Evolutionary conservation across 2,329 filamentous ascomycete genomes (phyloP).

Genomic region (Ophiostoma novo-ulmi): DNA sequence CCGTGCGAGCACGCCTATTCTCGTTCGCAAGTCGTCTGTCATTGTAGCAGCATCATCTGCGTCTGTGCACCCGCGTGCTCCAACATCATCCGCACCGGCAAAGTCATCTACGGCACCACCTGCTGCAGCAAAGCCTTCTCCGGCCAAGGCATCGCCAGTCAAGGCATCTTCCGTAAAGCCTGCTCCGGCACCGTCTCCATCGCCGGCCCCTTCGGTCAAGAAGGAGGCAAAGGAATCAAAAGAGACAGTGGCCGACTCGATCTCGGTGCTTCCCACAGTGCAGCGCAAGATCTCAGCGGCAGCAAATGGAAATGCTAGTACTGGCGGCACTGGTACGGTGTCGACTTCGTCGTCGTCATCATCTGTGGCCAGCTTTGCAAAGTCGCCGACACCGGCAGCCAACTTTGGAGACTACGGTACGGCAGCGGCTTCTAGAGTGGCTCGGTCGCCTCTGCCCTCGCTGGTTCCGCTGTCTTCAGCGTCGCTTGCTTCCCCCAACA

Average conservation of each 20-base stretch:
- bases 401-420: conserved; percentile 23
- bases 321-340: neutral
- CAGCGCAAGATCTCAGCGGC: conserved; percentile 20
- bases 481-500: conserved; percentile 14
- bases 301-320: neutral
- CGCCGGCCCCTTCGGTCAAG: conserved; percentile 4
- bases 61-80: neutral
- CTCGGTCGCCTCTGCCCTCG: conserved; percentile 13
- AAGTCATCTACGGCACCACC: neutral
- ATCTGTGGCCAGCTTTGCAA: neutral
- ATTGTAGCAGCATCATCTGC: neutral
- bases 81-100: neutral
- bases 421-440: neutral
- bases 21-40: conserved; percentile 29
- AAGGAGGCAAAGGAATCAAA: conserved; percentile 16
- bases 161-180: conserved; percentile 15
- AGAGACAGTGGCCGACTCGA: conserved; percentile 28
- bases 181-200: neutral
- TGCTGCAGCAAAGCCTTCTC: conserved; percentile 11
- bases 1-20: conserved; percentile 19
- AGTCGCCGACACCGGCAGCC: conserved; percentile 21
- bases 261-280: conserved; percentile 27
- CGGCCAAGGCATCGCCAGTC: neutral
- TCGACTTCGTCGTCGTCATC: neutral
- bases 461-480: neutral